These are phyloP conservation scores for Ceratobasidium sp. DNA, from an alignment of 1,284 basidiomycete genomes.

Conservation along the genomic window DNA sequence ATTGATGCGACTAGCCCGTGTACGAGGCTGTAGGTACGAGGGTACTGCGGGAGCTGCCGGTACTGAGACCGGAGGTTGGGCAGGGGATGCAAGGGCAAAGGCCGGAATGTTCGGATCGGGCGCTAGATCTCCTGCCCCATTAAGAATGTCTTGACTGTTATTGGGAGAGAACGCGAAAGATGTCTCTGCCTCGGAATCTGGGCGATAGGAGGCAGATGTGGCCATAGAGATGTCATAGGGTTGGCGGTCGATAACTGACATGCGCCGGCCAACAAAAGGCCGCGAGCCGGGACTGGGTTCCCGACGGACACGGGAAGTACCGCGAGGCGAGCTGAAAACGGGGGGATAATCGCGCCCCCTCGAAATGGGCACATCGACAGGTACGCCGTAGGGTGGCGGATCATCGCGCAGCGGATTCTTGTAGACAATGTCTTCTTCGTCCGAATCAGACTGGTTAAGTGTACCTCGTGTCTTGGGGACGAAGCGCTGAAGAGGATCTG, in stretches of 20 bases:
- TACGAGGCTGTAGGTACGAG: constrained; percentile 32
- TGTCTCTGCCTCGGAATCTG: constrained; percentile 14
- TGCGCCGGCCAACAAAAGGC: neutral
- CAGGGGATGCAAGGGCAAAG: constrained; percentile 24
- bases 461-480: constrained; percentile 26
- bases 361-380: neutral
- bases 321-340: constrained; percentile 11
- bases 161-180: constrained; percentile 18
- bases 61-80: constrained; percentile 11
- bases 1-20: constrained; percentile 31
- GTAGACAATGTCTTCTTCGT: constrained; percentile 10
- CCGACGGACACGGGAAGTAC: constrained; percentile 16
- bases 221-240: constrained; percentile 24
- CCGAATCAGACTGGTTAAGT: constrained; percentile 5
- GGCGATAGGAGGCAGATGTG: constrained; percentile 30
- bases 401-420: constrained; percentile 27
- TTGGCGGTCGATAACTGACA: constrained; percentile 16
- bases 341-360: constrained; percentile 24
- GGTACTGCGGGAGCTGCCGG: constrained; percentile 30
- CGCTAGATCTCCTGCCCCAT: constrained; percentile 36
- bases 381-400: constrained; percentile 25
- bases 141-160: neutral
- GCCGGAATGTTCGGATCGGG: constrained; percentile 32
- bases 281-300: neutral
- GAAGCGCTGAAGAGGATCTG: constrained; percentile 34